Evolutionary conservation across 805 yeast genomes (phyloP).

Genomic region (Lipomyces sp.): DNA sequence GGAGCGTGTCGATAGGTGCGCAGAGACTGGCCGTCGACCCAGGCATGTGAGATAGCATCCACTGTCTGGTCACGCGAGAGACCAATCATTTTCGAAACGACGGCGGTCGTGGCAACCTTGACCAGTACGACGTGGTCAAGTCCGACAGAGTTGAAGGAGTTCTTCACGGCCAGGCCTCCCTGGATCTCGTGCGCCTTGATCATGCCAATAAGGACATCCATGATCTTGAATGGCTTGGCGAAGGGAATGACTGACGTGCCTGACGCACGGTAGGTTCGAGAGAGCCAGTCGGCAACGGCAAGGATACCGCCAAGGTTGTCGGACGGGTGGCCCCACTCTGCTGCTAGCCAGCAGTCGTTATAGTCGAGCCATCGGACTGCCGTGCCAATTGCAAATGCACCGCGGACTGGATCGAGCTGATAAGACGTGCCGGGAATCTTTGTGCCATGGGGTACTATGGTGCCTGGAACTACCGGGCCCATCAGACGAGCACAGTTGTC

Average conservation of each 20-base stretch:
- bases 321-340: constrained; percentile 74
- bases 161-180: constrained; percentile 62
- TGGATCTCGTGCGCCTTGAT: constrained; percentile 68
- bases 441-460: constrained; percentile 60
- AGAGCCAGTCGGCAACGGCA: constrained; percentile 62
- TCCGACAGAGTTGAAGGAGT: constrained; percentile 64
- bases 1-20: constrained; percentile 70
- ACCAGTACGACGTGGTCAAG: constrained; percentile 64
- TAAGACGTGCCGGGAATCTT: constrained; percentile 58
- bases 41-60: constrained; percentile 63
- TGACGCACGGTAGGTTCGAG: constrained; percentile 52
- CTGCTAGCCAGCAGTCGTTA: constrained; percentile 70
- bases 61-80: constrained; percentile 56
- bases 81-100: constrained; percentile 61
- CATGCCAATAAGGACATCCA: constrained; percentile 61
- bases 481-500: constrained; percentile 55
- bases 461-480: constrained; percentile 64
- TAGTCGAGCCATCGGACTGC: constrained; percentile 64
- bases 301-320: constrained; percentile 64
- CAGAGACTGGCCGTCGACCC: constrained; percentile 63
- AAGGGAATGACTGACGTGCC: constrained; percentile 44
- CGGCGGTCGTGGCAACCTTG: constrained; percentile 65
- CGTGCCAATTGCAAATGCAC: constrained; percentile 63
- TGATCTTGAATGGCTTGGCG: constrained; percentile 53
- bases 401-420: constrained; percentile 60